A percentile compares a stretch with the other conserved stretches of the same genome.
phyloP scores from a whole-genome alignment of 2,329 filamentous ascomycete species.

The Xylaria sp. region DNA sequence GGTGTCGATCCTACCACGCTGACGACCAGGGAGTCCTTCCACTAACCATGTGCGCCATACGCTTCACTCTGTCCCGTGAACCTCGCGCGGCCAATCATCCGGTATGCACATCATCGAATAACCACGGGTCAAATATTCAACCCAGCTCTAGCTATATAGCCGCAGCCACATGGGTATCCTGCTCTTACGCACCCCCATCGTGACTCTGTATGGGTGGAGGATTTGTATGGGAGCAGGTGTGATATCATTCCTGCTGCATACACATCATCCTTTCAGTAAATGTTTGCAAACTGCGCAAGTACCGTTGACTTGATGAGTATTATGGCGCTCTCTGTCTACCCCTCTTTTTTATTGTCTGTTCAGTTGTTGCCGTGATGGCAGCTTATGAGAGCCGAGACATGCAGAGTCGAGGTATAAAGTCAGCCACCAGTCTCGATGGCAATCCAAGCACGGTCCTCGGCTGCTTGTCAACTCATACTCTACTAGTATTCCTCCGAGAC shows the following conservation, averaged over 20 bases:
- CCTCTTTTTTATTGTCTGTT: slow-evolving; percentile 13
- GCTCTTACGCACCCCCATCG: background rate
- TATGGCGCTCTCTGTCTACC: background rate
- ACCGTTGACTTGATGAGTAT: slow-evolving; percentile 5
- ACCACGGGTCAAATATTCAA: background rate
- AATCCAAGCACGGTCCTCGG: background rate
- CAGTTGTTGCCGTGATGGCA: background rate
- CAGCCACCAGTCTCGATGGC: background rate
- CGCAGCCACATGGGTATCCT: slow-evolving; percentile 6
- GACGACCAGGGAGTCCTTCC: background rate
- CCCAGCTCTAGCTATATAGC: background rate
- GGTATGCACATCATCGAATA: background rate
- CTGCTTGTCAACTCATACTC: too few species aligned
- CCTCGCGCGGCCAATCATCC: background rate
- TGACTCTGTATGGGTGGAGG: background rate
- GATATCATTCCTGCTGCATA: slow-evolving; percentile 6
- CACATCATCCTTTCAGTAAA: background rate
- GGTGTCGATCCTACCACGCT: background rate
- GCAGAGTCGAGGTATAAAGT: background rate
- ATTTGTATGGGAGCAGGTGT: slow-evolving; percentile 9
- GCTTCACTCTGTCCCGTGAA: background rate
- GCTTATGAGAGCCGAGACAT: background rate
- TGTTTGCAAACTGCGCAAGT: slow-evolving; percentile 6
- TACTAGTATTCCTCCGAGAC: too few species aligned
- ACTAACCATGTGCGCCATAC: background rate